Evolutionary conservation across 305 asterid genomes (phyloP), one percentile per base, ranked within the genome.

Genomic region (Fraxinus platypoda): DNA sequence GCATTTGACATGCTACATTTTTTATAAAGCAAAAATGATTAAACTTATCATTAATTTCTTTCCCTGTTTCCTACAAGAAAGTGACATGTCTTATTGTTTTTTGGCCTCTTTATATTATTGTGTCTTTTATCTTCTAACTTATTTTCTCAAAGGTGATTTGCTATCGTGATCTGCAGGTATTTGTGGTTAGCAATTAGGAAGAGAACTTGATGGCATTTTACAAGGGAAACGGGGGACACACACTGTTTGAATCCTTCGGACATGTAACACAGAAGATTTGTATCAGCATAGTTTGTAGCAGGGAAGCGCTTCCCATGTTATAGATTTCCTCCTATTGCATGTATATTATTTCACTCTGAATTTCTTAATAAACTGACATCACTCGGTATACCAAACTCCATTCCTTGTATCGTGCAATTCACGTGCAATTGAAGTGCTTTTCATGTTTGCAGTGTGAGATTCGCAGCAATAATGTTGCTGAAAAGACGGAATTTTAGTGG

Each of bases 151-250:
- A 19, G 64, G n/a, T 78, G 81, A 70, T 79, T 81, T 80, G 31
- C 41, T 85, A 26, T 26, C 30, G 66, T 30, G 28, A 84, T 33
- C 68, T 80, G 89, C 90, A 85, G 92, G 83, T 87, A 54, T 84
- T 41, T 87, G 82, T 84, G 84, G 87, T 87, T 85, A 87, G 83
- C 80, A 46, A 35, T 30, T 78, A n/a, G 35, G 80, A 78, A 37
- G 33, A 23, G 76, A 76, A 34, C 83, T 31, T 30, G 81, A 57
- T 54, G 85, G 83, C 70, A 26, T 21, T 78, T 68, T 79, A 30
- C 73, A 71, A 75, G 71, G 85, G 80, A 74, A 73, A 57, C 49
- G 76, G 52, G 52, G 46, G 83, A 59, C 79, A 54, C 75, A 3
- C 70, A 21, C 4, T 1, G 28, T 28, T 26, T 68, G 21, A 66